phyloP scores from a whole-genome alignment of 257 asterid genomes.

The Linderniella brevidens region DNA sequence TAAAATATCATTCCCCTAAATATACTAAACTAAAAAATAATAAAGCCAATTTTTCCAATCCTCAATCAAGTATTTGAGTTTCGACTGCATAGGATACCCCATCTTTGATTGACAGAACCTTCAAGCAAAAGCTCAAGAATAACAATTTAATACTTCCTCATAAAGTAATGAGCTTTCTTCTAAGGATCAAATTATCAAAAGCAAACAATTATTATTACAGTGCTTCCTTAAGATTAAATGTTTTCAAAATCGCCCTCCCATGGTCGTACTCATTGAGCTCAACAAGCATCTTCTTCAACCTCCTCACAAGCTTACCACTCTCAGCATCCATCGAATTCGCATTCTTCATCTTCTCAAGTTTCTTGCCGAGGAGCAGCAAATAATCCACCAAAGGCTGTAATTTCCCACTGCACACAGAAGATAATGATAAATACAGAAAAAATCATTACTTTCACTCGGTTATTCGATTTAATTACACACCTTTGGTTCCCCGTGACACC shows the following conservation, averaged over 20 bases:
- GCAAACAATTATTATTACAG: no score
- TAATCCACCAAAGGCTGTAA: constrained; percentile 72
- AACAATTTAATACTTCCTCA: no score
- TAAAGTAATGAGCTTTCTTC: no score
- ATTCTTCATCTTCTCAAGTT: constrained; percentile 33
- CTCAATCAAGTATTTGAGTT: no score
- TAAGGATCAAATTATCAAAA: no score
- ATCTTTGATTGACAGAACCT: no score
- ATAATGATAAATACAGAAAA: background rate
- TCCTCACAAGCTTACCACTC: constrained; percentile 43
- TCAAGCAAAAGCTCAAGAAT: no score
- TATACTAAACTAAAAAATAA: no score
- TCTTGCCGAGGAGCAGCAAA: constrained; percentile 43
- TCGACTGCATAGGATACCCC: no score
- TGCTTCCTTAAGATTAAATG: constrained; percentile 92
- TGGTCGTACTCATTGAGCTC: constrained; percentile 77
- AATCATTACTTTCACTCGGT: background rate
- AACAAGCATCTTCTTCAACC: constrained; percentile 83
- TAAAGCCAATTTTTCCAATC: no score
- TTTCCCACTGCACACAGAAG: constrained; percentile 25
- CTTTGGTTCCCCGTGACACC: constrained; percentile 45
- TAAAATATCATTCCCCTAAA: no score
- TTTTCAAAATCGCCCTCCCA: constrained; percentile 51
- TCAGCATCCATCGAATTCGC: constrained; percentile 31
- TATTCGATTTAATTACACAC: constrained; percentile 16